A percentile compares a stretch with the other conserved stretches of the same genome.
Conservation (phyloP, 306 rosid genomes). For the Cucurbita ficifolia region DNA sequence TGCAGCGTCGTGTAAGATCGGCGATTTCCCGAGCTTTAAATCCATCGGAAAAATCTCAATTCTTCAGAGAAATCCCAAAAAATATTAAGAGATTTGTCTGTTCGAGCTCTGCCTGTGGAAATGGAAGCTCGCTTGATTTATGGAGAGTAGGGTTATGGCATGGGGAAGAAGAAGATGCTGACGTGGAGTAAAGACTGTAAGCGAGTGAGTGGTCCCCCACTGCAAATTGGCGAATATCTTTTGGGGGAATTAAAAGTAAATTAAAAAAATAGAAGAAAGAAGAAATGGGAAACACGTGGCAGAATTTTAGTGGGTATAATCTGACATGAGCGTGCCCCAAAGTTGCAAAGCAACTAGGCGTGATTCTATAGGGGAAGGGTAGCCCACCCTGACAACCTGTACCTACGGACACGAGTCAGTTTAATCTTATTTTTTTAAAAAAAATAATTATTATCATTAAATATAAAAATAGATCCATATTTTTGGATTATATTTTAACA, state of each 20-base stretch:
- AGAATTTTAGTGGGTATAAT: neutral
- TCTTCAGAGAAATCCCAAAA: neutral
- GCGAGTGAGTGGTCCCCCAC: neutral
- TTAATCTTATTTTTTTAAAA: neutral
- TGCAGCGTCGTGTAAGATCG: constrained; percentile 27
- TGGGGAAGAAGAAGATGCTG: neutral
- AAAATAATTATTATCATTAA: too few relatives aligned
- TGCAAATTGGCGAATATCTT: too few relatives aligned
- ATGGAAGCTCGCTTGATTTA: neutral
- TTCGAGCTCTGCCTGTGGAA: neutral
- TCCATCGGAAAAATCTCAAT: constrained; percentile 12
- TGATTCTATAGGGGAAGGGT: neutral
- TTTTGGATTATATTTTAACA: too few relatives aligned
- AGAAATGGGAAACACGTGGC: neutral
- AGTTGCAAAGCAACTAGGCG: neutral
- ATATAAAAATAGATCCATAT: too few relatives aligned
- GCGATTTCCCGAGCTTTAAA: constrained; percentile 24
- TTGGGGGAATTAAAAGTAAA: neutral
- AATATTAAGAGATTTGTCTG: neutral
- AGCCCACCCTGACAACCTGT: constrained; percentile 1
- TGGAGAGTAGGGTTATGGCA: neutral
- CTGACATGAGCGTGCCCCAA: neutral
- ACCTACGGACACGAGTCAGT: neutral
- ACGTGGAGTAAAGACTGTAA: neutral
- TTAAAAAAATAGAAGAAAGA: neutral